phyloP scores from a whole-genome alignment of 257 asterid genomes.

The Oldenlandia corymbosa region DNA sequence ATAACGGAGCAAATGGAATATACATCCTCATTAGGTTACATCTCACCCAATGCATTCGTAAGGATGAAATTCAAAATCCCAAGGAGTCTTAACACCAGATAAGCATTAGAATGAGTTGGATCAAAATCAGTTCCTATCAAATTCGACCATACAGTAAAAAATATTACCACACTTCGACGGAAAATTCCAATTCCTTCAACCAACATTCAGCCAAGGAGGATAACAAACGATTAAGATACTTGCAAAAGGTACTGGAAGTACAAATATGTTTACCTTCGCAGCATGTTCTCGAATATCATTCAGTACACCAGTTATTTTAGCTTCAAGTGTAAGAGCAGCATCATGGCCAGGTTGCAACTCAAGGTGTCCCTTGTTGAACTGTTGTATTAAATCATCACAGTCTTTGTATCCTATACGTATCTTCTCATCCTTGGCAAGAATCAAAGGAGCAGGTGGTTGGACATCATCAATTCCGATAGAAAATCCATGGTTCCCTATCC shows the following conservation, averaged over 20 bases:
- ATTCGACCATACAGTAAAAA: not conserved
- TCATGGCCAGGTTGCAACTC: constrained; percentile 81
- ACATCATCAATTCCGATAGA: constrained; percentile 96
- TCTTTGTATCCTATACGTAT: constrained; percentile 49
- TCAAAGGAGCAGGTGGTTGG: constrained; percentile 58
- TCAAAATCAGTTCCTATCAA: not conserved
- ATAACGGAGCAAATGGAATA: not conserved
- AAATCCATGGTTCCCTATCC: constrained; percentile 99
- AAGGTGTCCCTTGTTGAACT: constrained; percentile 64
- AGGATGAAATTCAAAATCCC: not conserved
- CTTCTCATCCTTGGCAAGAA: constrained; percentile 49
- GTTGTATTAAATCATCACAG: constrained; percentile 51
- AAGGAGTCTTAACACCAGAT: not conserved
- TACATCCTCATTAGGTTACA: not conserved
- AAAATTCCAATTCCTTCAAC: not conserved
- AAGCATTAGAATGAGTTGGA: not conserved
- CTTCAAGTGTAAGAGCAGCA: constrained; percentile 85
- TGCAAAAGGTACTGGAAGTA: no score
- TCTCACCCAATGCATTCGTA: not conserved
- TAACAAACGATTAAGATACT: no score
- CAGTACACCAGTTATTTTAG: constrained; percentile 56
- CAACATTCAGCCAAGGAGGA: no score
- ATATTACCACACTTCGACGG: not conserved
- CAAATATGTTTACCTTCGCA: constrained; percentile 64
- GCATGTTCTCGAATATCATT: constrained; percentile 68